Evolutionary conservation across 371 early-diverging fungal species (phyloP).

Genomic region (Mortierella sp.): DNA sequence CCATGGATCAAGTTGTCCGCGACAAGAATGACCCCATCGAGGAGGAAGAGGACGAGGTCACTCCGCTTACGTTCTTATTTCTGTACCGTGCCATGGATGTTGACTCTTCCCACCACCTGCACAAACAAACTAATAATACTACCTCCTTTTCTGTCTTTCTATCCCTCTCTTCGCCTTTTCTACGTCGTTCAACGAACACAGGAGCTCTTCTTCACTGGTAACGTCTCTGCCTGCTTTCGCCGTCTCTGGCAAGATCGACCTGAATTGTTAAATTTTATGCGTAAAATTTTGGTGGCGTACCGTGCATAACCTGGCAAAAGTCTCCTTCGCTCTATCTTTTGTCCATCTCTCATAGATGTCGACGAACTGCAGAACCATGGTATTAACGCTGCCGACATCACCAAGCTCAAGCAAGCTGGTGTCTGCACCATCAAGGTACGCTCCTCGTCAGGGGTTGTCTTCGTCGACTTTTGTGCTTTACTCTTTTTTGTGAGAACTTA

Average conservation of each 20-base stretch:
- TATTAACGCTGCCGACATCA: conserved; percentile 84
- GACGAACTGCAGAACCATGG: conserved; percentile 73
- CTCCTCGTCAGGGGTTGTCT: not conserved
- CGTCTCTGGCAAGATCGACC: no score
- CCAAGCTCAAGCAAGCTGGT: conserved; percentile 86
- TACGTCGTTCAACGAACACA: not conserved
- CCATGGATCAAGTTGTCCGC: conserved; percentile 54
- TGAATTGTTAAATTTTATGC: no score
- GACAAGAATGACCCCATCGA: conserved; percentile 34
- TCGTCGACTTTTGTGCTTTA: not conserved
- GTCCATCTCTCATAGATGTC: conserved; percentile 27
- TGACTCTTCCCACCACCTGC: not conserved
- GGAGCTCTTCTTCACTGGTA: conserved; percentile 55
- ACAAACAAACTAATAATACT: not conserved
- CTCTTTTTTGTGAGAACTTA: conserved; percentile 15
- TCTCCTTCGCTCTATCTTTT: not conserved
- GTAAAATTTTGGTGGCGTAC: not conserved
- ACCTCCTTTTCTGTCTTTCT: not conserved
- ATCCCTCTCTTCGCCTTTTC: not conserved
- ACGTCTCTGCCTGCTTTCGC: no score
- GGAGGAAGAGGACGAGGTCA: conserved; percentile 46
- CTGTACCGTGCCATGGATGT: not conserved
- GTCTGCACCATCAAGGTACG: conserved; percentile 81
- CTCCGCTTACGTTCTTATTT: not conserved
- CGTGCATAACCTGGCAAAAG: no score